Base-by-base conservation (phyloP, 768 basidiomycete genomes). In the Kwoniella shandongensis region DNA sequence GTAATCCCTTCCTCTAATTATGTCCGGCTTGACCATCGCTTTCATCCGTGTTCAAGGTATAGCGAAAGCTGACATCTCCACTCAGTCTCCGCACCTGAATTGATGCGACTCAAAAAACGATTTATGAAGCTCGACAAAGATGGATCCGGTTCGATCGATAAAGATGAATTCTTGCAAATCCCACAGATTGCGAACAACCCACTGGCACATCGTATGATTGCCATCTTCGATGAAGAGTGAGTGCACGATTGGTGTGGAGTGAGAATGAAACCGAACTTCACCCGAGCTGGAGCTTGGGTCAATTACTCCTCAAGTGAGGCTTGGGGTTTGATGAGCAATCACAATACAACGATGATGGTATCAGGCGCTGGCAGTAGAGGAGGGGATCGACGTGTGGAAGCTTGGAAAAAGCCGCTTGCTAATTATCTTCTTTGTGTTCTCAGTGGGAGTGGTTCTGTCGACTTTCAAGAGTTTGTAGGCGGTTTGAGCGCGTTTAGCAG, bases 71-170 rank as follows among this genome's bases (percentile, higher is more conserved):
- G n/a, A n/a, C n/a, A n/a, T n/a, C n/a, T n/a, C n/a, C n/a, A 32
- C 32, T 32, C 74, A 98, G 96, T 99, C 86, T 97, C 90, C 18
- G 88, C 88, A 46, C 83, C 86, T 45, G 96, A 99, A 79, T 80
- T 99, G 67, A 90, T 97, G 67, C 84, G 96, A 51, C 82, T 98
- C 67, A 96, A 96, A 84, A 98, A 97, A 77, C 87, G 96, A 51
- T 98, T 99, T 78, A 97, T 98, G 91, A 99, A 99, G 80, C 87
- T 99, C 67, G 96, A 99, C 77, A 89, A 92, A 70, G 92, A 99
- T 79, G 92, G 92, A 47, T 93, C 90, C 27, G 96, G 96, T 60
- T 92, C 93, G 20, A 94, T 99, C 77, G 94, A 98, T 81, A 88
- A 90, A 44, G 96, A 98, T 66, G 96, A 99, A 78, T 99, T 99